Evolutionary conservation across 169 alveolate genomes (phyloP), one percentile per base, ranked within the genome.

Genomic region (Cryptosporidium bovis): DNA sequence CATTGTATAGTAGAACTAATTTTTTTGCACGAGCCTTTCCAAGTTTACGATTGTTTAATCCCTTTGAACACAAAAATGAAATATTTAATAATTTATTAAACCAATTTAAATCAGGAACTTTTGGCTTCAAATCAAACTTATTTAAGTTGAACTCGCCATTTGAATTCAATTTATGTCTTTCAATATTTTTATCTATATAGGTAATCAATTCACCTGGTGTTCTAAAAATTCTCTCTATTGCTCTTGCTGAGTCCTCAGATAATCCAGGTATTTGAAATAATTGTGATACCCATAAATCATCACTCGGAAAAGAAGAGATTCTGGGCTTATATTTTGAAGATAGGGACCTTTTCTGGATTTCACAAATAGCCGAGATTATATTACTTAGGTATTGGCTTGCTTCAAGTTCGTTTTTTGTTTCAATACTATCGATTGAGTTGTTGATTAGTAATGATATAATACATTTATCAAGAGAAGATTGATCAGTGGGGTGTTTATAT

Each of bases 231-330:
- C 27, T 44, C 12, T 34, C 87, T 16, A 77, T 60, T 24, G 66
- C 87, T 34, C 64, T 77, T 62, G 87, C 87, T 24, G 87, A 77
- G 31, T 77, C 87, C 33, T 77, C 87, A 16, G 87, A 77, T 24
- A 77, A 56, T 6, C 87, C 87, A 36, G 87, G 87, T 40, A 77
- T 77, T 62, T 77, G 87, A 34, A 77, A 27, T 20, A 77, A 20
- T 77, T 77, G 87, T 46, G 87, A 44, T 44, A 77, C 40, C 87
- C 87, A 77, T 15, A 66, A 40, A 77, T 44, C 56, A 34, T 15
- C 69, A 77, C 46, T 62, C 56, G 71, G 8, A 24, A 58, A 20
- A n/a, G 87, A 60, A n/a, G 16, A 36, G 18, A 24, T 62, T 62
- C 55, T 77, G 2, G 87, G 87, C 8, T 62, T 77, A 60, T 77